Percentiles rank a stretch among this genome's conserved stretches.
These are phyloP conservation scores for Podaxis sp. DNA, from an alignment of 768 basidiomycete genomes.

Conservation along the genomic window DNA sequence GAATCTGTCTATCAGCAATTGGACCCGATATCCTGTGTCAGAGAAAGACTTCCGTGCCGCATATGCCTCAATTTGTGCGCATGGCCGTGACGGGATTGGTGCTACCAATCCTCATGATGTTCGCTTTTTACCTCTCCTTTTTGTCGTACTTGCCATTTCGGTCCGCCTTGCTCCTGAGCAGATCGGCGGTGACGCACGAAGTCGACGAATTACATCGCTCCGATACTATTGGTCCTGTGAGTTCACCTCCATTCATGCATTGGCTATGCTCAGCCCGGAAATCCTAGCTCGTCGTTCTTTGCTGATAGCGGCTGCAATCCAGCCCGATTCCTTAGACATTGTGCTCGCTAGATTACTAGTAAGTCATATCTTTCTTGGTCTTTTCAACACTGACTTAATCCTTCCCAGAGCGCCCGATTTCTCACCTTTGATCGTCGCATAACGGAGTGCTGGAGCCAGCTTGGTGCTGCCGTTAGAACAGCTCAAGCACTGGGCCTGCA, in stretches of 20 bases:
- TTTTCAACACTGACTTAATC: background rate
- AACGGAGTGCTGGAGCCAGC: constrained; percentile 95
- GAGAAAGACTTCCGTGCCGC: constrained; percentile 78
- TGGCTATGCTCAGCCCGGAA: constrained; percentile 17
- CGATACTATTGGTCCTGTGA: constrained; percentile 96
- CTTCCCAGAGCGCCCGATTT: constrained; percentile 50
- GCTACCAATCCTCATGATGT: constrained; percentile 72
- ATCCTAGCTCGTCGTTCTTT: constrained; percentile 77
- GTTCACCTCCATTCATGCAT: constrained; percentile 25
- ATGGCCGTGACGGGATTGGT: constrained; percentile 59
- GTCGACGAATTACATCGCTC: constrained; percentile 74
- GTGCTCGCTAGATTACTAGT: constrained; percentile 91
- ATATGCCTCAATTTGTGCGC: constrained; percentile 62
- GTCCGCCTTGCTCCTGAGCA: constrained; percentile 83
- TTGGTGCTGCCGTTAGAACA: constrained; percentile 90
- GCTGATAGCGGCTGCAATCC: constrained; percentile 89
- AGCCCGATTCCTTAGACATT: constrained; percentile 89
- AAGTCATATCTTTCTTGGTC: constrained; percentile 30
- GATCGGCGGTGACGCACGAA: constrained; percentile 78
- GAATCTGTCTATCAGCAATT: constrained; percentile 60
- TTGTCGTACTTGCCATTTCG: constrained; percentile 88
- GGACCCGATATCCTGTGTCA: constrained; percentile 90
- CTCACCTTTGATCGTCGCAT: constrained; percentile 78
- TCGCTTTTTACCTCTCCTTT: constrained; percentile 87
- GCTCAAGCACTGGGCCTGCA: constrained; percentile 93